A percentile compares a stretch with the other conserved stretches of the same genome.
These are phyloP conservation scores for Lachancea kluyveri DNA, from an alignment of 805 yeast genomes.

Conservation along the genomic window DNA sequence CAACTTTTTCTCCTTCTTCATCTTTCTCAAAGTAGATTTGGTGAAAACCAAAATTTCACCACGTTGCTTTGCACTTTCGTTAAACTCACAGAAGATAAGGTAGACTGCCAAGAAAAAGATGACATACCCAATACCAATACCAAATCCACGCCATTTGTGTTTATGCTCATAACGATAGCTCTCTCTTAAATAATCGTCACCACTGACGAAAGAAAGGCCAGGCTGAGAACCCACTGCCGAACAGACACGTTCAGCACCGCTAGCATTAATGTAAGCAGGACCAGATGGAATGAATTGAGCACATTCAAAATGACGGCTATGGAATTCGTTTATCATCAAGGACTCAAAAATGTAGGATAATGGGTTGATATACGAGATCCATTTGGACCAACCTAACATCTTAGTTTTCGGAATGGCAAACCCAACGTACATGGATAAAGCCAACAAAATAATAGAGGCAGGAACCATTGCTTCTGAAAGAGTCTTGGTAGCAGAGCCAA, in stretches of 20 bases:
- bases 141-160: slow-evolving; percentile 60
- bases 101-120: slow-evolving; percentile 50
- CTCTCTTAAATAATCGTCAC: slow-evolving; percentile 41
- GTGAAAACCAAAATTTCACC: slow-evolving; percentile 68
- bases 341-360: slow-evolving; percentile 54
- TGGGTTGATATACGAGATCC: slow-evolving; percentile 59
- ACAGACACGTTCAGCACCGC: slow-evolving; percentile 42
- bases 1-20: slow-evolving; percentile 35
- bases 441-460: slow-evolving; percentile 43
- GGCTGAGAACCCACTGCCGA: slow-evolving; percentile 48
- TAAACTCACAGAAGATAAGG: slow-evolving; percentile 47
- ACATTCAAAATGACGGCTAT: slow-evolving; percentile 41
- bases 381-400: slow-evolving; percentile 59
- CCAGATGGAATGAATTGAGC: slow-evolving; percentile 44
- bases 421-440: slow-evolving; percentile 47
- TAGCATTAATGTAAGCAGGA: slow-evolving; percentile 34
- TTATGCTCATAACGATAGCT: slow-evolving; percentile 39
- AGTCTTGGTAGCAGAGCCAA: slow-evolving; percentile 44
- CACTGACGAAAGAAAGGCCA: slow-evolving; percentile 45
- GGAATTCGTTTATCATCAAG: slow-evolving; percentile 52
- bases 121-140: slow-evolving; percentile 52
- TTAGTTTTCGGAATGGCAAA: slow-evolving; percentile 50
- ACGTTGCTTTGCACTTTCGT: slow-evolving; percentile 58
- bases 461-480: slow-evolving; percentile 55
- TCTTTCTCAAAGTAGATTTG: slow-evolving; percentile 39